Conservation (phyloP, 345 rosid species). For the Syzygium jambos region DNA sequence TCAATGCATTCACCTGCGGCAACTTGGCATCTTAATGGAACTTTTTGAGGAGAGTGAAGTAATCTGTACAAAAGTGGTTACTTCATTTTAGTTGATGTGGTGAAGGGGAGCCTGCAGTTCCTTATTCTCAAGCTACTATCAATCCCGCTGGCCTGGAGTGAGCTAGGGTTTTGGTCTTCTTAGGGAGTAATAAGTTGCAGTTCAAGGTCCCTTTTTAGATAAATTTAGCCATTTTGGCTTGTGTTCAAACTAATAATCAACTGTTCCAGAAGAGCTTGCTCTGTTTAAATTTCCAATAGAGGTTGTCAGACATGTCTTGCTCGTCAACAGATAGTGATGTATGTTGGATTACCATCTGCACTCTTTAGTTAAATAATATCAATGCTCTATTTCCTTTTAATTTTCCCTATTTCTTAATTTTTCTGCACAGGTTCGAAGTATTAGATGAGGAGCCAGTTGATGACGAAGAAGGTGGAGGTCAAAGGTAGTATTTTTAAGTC, state of each 20-base stretch:
- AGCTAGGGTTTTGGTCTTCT: background rate
- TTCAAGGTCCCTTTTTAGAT: background rate
- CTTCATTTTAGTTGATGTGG: background rate
- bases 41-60: background rate
- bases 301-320: background rate
- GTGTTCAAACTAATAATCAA: background rate
- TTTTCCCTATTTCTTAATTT: background rate
- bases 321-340: background rate
- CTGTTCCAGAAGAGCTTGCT: background rate
- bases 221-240: background rate
- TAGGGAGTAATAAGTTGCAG: background rate
- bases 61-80: background rate
- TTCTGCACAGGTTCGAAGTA: slow-evolving; percentile 63
- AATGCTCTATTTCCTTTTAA: background rate
- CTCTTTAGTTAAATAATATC: background rate
- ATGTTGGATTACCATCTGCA: background rate
- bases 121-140: background rate
- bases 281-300: background rate
- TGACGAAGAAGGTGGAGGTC: slow-evolving; percentile 80
- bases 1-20: background rate
- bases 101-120: background rate
- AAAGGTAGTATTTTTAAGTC: slow-evolving; percentile 35
- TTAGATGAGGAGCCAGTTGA: slow-evolving; percentile 97
- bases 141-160: background rate
- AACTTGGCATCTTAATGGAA: background rate